Base-by-base conservation (phyloP, 2,329 filamentous ascomycete genomes). In the Cordyceps cateniannulata region DNA sequence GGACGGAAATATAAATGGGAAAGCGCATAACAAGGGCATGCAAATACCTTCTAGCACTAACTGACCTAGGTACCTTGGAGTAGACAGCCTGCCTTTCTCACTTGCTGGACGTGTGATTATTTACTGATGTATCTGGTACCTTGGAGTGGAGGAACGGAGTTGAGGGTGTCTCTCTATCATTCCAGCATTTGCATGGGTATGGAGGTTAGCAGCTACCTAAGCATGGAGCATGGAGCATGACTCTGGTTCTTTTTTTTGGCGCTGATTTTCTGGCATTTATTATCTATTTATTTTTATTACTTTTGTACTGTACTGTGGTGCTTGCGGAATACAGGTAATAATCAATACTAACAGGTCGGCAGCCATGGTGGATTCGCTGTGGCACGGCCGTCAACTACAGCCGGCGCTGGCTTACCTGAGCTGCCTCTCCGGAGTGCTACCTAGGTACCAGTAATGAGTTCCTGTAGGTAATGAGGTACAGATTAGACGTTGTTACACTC, bases 1-100 rank as follows among this genome's bases (percentile, higher is more conserved):
- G 57, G 35, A 59, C 38, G 55, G 47, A 52, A 59, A 38, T 60
- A 54, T 60, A 60, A 53, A 60, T 52, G 40, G 40, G 27, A 60
- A 38, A 53, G n/a, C 38, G 44, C 51, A 53, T 53, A 32, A 18
- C 16, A 53, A 42, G 18, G 32, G 22, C 16, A 18, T 18, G 42
- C 42, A 42, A 42, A 18, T 42, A n/a, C 18, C 38, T 18, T 42
- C 38, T 42, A 6, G 16, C 14, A 42, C 14, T 16, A 42, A 18
- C 38, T 42, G 16, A 42, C 38, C 16, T n/a, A n/a, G 38, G 16
- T 18, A 42, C 38, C n/a, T 42, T 42, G 38, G 12, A 3, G 38
- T 16, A 18, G 16, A 18, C 18, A 8, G 38, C 38, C 29, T 35
- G 29, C n/a, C n/a, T n/a, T n/a, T n/a, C n/a, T n/a, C n/a, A n/a